Base-by-base conservation (phyloP, 441 rosid species). In the Populus hybrid region DNA sequence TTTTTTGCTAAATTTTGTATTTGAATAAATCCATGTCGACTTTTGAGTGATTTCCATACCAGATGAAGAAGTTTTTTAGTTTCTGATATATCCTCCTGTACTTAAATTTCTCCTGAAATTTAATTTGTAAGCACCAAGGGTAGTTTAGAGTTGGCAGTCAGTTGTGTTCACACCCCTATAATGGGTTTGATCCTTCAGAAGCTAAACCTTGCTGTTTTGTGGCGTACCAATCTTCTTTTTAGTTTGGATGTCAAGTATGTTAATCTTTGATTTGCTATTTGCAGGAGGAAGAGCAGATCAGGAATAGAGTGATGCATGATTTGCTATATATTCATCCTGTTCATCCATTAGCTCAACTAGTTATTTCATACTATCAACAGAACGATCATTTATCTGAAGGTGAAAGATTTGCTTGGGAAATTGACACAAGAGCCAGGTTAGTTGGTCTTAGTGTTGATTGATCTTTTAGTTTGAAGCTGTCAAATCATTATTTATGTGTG, bases 271-370 rank as follows among this genome's bases (percentile, higher is more conserved):
- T 65, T 66, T 69, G 70, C 64, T 68, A 75, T 36, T 32, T 69
- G 81, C 91, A 94, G 98, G 90, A 71, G 57, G 95, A 94, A 86
- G 99, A 97, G 86, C 88, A 40, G 80, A 30, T 81, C 73, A 92
- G 98, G 59, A 97, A 97, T 82, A 91, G 93, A 24, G 86, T 82
- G 84, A 91, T 91, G 98, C 88, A 72, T 70, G 99, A 97, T 90
- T 80, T 97, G 87, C 86, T 93, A 36, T 97, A 90, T 78, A 87
- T 93, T 67, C 91, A 89, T 85, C 74, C 78, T 23, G 16, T 67
- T 76, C 98, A 94, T 85, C 94, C 97, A 78, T 70, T 96, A 85
- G 88, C 88, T 69, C 82, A 70, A 69, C 89, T 87, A 76, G 80
- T 93, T 71, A 28, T 76, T 73, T 74, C 23, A 14, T 93, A 83